Base-by-base conservation (phyloP, 768 basidiomycete genomes). In the Suillus ampliporus region DNA sequence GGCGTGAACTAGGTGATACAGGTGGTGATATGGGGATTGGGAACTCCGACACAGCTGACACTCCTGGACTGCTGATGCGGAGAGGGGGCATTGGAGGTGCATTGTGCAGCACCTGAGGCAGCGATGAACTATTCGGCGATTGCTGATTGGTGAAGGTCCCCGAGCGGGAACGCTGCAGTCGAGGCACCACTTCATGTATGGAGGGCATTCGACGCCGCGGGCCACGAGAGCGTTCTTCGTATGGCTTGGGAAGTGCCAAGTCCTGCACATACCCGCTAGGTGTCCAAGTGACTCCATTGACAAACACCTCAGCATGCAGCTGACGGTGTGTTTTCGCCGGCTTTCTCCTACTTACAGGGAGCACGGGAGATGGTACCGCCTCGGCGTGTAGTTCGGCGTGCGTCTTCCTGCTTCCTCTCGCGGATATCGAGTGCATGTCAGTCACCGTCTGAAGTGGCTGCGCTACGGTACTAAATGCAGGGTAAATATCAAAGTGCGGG, bases 301-400 rank as follows among this genome's bases (percentile, higher is more conserved):
- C 68, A 41, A 78, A 80, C 6, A 80, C 73, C 31, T 70, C 67
- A 2, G 38, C 34, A 53, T 79, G 78, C 15, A 80, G 72, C 17
- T 77, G 71, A n/a, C 58, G 41, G 52, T 81, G 80, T n/a, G 38
- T 56, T 62, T 72, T 80, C 65, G 75, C 73, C 10, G 31, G 4
- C 26, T 46, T 41, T 50, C 62, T 23, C 40, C 62, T 1, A 35
- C 65, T 41, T 19, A 60, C 37, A 40, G 37, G 15, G 26, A 64
- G 44, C 19, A 56, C n/a, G 40, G 37, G 23, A 37, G 8, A 47
- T 26, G 40, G 66, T 60, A 64, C 61, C 47, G 65, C 64, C 14
- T 51, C 41, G 26, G 43, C 28, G 34, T 65, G 68, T 21, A 73
- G 47, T 31, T 71, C 73, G 48, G 62, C 61, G 35, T 75, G 70